Conservation (phyloP, 169 alveolate genomes). For the Eimeria falciformis region DNA sequence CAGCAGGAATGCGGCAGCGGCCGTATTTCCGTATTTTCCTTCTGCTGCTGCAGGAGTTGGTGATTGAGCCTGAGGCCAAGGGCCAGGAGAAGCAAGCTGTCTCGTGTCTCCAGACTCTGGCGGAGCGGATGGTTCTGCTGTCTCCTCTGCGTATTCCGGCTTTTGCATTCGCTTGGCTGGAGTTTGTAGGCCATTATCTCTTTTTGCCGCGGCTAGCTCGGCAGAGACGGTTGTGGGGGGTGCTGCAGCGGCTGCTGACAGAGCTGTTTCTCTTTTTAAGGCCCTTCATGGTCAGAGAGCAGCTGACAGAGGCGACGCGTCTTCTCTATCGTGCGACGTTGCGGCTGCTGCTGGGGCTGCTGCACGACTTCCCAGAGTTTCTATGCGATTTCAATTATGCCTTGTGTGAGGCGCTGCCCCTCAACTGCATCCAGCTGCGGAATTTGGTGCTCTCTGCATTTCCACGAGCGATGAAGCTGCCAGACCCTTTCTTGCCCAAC, state of each 20-base stretch:
- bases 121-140: constrained; percentile 81
- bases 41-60: constrained; percentile 82
- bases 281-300: constrained; percentile 27
- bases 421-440: constrained; percentile 94
- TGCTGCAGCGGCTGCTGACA: constrained; percentile 92
- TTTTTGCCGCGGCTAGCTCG: constrained; percentile 90
- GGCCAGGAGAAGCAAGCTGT: constrained; percentile 1
- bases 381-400: constrained; percentile 93
- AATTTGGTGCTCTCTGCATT: constrained; percentile 96
- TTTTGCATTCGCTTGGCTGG: constrained; percentile 97
- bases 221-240: constrained; percentile 85
- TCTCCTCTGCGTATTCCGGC: constrained; percentile 96
- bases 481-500: constrained; percentile 94
- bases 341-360: constrained; percentile 91
- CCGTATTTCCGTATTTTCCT: constrained; percentile 85
- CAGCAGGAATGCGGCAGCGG: constrained; percentile 78
- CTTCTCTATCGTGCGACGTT: constrained; percentile 81
- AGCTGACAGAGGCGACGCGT: constrained; percentile 59
- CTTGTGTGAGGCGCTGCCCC: constrained; percentile 93
- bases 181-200: constrained; percentile 93
- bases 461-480: constrained; percentile 94
- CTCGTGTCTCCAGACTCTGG: constrained; percentile 80
- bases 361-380: constrained; percentile 97
- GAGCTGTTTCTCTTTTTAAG: constrained; percentile 84
- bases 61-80: not conserved